phyloP scores from a whole-genome alignment of 345 rosid genomes.

The Carallia pectinifolia region DNA sequence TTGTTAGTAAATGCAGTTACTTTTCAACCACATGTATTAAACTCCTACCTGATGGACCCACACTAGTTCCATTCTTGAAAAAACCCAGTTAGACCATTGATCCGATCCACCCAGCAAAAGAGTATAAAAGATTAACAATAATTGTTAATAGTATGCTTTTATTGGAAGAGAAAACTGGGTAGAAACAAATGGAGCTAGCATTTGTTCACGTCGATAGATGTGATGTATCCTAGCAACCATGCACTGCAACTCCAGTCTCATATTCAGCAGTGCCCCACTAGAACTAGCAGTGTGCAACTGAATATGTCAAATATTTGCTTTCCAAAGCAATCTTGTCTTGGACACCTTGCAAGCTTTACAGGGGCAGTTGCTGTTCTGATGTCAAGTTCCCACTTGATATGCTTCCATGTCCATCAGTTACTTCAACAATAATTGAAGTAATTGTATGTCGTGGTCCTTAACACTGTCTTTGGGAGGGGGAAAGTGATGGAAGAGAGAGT shows the following conservation, averaged over 20 bases:
- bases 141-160: not conserved
- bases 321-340: slow-evolving; percentile 8
- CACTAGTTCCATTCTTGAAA: no score
- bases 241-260: slow-evolving; percentile 25
- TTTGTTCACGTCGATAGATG: slow-evolving; percentile 6
- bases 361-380: slow-evolving; percentile 24
- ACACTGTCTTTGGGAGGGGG: no score
- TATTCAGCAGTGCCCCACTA: slow-evolving; percentile 16
- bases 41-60: no score
- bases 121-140: no score
- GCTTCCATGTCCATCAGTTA: slow-evolving; percentile 26
- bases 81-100: no score
- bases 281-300: slow-evolving; percentile 2
- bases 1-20: slow-evolving; percentile 19
- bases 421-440: no score
- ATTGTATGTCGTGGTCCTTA: no score
- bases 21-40: not conserved
- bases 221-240: slow-evolving; percentile 39
- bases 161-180: not conserved
- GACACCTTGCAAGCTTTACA: slow-evolving; percentile 30
- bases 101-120: no score
- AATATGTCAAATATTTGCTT: slow-evolving; percentile 11
- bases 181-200: not conserved
- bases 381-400: slow-evolving; percentile 40
- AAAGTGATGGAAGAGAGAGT: no score